phyloP scores from a whole-genome alignment of 1,139 yeast genomes.

The Eremothecium coryli region DNA sequence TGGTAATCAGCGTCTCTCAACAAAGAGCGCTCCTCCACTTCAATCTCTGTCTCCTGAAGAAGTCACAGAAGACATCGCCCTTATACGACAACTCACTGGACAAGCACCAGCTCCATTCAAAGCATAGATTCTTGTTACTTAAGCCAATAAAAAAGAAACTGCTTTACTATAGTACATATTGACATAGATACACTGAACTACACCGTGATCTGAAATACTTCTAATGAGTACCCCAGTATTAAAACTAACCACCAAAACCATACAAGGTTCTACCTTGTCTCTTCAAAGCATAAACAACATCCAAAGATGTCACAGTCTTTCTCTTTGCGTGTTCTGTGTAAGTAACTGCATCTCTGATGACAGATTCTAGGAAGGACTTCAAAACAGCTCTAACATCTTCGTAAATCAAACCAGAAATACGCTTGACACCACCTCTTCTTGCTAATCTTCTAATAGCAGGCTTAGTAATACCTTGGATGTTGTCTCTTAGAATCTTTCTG shows the following conservation, averaged over 20 bases:
- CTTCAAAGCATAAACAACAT: conserved; percentile 95
- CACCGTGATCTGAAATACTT: background rate
- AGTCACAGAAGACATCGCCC: conserved; percentile 29
- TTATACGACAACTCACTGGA: conserved; percentile 26
- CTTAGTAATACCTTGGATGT: conserved; percentile 97
- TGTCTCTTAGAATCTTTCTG: conserved; percentile 96
- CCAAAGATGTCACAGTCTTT: conserved; percentile 95
- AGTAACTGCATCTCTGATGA: conserved; percentile 95
- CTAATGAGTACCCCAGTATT: conserved; percentile 4
- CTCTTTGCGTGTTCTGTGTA: conserved; percentile 99
- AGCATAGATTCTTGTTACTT: too few relatives aligned
- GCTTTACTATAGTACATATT: background rate
- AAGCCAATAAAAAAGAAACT: too few relatives aligned
- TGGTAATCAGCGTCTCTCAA: conserved; percentile 26
- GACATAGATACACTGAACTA: background rate
- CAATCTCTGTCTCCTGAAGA: conserved; percentile 27
- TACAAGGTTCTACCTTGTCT: conserved; percentile 98
- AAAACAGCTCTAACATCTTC: conserved; percentile 95
- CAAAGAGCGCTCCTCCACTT: conserved; percentile 31
- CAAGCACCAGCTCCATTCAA: conserved; percentile 30
- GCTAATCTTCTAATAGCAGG: conserved; percentile 99
- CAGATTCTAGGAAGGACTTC: conserved; percentile 87
- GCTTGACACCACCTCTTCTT: conserved; percentile 99
- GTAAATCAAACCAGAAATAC: conserved; percentile 94
- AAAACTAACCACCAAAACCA: conserved; percentile 90